A percentile compares a stretch with the other conserved stretches of the same genome.
phyloP scores from a whole-genome alignment of 345 rosid genomes.

The Salix caprea region DNA sequence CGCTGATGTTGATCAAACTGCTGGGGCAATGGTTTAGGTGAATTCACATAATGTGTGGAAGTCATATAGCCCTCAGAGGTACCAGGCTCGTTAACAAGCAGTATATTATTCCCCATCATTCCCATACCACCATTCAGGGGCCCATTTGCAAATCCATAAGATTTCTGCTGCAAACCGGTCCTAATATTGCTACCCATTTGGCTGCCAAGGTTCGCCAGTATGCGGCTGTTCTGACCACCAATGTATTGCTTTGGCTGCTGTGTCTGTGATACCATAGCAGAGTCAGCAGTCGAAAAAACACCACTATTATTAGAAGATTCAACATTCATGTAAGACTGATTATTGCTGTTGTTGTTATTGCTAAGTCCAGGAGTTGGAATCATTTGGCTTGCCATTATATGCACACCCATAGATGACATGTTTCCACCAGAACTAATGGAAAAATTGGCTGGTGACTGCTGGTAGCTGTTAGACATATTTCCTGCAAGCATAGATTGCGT shows the following conservation, averaged over 20 bases:
- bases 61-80: constrained; percentile 55
- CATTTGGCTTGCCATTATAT: constrained; percentile 72
- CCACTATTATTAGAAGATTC: constrained; percentile 58
- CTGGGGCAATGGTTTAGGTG: constrained; percentile 58
- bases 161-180: constrained; percentile 66
- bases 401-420: constrained; percentile 59
- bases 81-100: constrained; percentile 46
- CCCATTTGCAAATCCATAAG: constrained; percentile 60
- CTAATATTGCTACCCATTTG: constrained; percentile 59
- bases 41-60: constrained; percentile 42
- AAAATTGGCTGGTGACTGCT: constrained; percentile 58
- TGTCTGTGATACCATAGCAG: constrained; percentile 50
- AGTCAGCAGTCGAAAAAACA: constrained; percentile 69
- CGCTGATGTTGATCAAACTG: constrained; percentile 66
- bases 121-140: constrained; percentile 59
- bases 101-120: constrained; percentile 50
- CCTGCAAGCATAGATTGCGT: constrained; percentile 42
- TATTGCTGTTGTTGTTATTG: constrained; percentile 36
- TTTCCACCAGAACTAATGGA: constrained; percentile 67
- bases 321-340: constrained; percentile 55
- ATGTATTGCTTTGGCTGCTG: constrained; percentile 64
- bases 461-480: constrained; percentile 58
- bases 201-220: constrained; percentile 63
- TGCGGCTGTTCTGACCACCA: constrained; percentile 63
- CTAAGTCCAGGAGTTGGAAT: constrained; percentile 92